A percentile compares a stretch with the other conserved stretches of the same genome.
phyloP scores from a whole-genome alignment of 2,329 filamentous ascomycete species.

The Ilyonectria destructans region DNA sequence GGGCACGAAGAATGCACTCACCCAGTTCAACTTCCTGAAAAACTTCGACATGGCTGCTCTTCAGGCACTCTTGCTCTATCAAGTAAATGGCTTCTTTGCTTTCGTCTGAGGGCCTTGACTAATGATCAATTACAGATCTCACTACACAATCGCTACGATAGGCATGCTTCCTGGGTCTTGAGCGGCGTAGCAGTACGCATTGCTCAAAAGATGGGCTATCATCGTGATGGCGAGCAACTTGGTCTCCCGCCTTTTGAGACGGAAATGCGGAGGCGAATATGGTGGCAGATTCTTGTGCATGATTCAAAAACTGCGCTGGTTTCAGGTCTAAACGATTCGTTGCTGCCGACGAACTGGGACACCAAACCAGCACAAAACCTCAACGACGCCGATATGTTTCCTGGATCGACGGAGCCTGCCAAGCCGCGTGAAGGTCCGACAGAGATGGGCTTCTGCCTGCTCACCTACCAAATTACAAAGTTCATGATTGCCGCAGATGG shows the following conservation, averaged over 20 bases:
- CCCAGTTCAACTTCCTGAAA: conserved; percentile 69
- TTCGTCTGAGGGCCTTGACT: background rate
- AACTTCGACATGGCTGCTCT: conserved; percentile 70
- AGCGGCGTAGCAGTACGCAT: conserved; percentile 74
- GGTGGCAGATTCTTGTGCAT: conserved; percentile 75
- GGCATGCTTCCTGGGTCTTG: conserved; percentile 71
- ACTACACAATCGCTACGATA: conserved; percentile 69
- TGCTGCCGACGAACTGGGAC: conserved; percentile 66
- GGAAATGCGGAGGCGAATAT: conserved; percentile 76
- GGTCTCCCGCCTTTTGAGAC: conserved; percentile 73
- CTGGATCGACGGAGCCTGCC: conserved; percentile 65
- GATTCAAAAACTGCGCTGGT: conserved; percentile 70
- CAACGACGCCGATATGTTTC: conserved; percentile 72
- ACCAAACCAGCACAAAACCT: conserved; percentile 70
- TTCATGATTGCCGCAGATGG: conserved; percentile 56
- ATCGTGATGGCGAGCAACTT: conserved; percentile 71
- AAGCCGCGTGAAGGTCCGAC: conserved; percentile 68
- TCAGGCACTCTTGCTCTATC: conserved; percentile 71
- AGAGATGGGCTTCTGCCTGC: conserved; percentile 71
- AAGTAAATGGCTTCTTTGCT: conserved; percentile 55
- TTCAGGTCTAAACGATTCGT: conserved; percentile 68
- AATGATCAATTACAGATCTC: conserved; percentile 61
- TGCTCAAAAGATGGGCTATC: conserved; percentile 76
- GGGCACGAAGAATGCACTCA: conserved; percentile 64
- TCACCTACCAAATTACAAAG: conserved; percentile 64